phyloP scores from a whole-genome alignment of 2,329 filamentous ascomycete genomes.

The Cercospora sp. region DNA sequence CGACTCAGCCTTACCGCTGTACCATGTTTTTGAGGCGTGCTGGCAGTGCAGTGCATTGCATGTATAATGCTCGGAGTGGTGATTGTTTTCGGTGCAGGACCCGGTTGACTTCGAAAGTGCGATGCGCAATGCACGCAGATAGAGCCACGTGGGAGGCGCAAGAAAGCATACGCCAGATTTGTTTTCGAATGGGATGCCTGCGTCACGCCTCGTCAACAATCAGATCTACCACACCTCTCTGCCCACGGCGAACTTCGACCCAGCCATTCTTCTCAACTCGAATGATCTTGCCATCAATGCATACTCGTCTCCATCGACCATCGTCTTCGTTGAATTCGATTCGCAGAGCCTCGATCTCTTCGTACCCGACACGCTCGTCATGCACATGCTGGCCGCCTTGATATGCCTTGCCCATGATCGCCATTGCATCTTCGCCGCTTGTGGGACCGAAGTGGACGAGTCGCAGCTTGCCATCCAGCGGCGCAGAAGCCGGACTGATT shows the following conservation, averaged over 20 bases:
- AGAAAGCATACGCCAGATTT: background rate
- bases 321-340: constrained; percentile 69
- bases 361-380: constrained; percentile 65
- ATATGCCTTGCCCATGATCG: constrained; percentile 69
- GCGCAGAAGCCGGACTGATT: constrained; percentile 72
- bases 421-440: constrained; percentile 67
- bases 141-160: background rate
- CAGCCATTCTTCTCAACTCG: constrained; percentile 68
- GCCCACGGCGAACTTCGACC: constrained; percentile 63
- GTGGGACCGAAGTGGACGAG: constrained; percentile 74
- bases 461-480: constrained; percentile 68
- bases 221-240: constrained; percentile 42
- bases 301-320: constrained; percentile 78
- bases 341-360: constrained; percentile 64
- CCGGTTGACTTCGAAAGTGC: background rate
- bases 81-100: background rate
- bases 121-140: background rate
- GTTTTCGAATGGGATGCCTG: background rate
- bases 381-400: constrained; percentile 57
- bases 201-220: constrained; percentile 12
- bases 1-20: constrained; percentile 17
- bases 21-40: background rate
- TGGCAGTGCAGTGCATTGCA: constrained; percentile 11
- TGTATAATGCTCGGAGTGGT: background rate
- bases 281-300: constrained; percentile 89